These are phyloP conservation scores for Trichocladium uniseriatum DNA, from an alignment of 495 filamentous ascomycete species.

Conservation along the genomic window DNA sequence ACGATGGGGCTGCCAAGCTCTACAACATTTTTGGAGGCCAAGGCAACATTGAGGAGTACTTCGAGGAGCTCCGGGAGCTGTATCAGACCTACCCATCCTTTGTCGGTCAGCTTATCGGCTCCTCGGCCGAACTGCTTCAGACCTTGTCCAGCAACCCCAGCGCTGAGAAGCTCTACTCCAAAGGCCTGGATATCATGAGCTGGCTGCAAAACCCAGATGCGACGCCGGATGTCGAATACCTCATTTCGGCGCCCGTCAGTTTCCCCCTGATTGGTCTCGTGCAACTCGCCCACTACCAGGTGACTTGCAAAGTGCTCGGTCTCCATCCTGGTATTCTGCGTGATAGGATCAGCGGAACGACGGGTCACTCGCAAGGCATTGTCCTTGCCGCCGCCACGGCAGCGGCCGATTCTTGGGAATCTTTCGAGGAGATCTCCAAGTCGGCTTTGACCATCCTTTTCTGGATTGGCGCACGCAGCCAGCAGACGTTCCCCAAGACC, in stretches of 20 bases:
- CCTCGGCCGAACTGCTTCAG: slow-evolving; percentile 73
- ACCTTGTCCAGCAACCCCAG: slow-evolving; percentile 74
- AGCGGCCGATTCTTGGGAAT: slow-evolving; percentile 79
- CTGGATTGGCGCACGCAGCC: slow-evolving; percentile 98
- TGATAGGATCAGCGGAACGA: slow-evolving; percentile 73
- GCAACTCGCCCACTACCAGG: slow-evolving; percentile 85
- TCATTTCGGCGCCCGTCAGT: slow-evolving; percentile 94
- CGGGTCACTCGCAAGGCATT: slow-evolving; percentile 94
- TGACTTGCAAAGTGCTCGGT: slow-evolving; percentile 84
- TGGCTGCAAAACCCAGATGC: slow-evolving; percentile 83
- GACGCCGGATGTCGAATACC: slow-evolving; percentile 89
- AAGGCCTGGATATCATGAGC: slow-evolving; percentile 84
- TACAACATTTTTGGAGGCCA: slow-evolving; percentile 98
- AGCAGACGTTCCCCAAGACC: slow-evolving; percentile 91
- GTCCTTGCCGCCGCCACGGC: slow-evolving; percentile 90
- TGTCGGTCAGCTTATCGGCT: slow-evolving; percentile 69
- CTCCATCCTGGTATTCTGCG: slow-evolving; percentile 76
- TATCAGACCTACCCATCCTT: slow-evolving; percentile 86
- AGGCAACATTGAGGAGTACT: slow-evolving; percentile 98
- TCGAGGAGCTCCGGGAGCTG: slow-evolving; percentile 87
- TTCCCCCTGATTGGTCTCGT: slow-evolving; percentile 93
- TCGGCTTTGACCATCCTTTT: slow-evolving; percentile 89
- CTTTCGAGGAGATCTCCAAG: slow-evolving; percentile 66
- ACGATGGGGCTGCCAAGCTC: slow-evolving; percentile 64
- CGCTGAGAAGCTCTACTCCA: slow-evolving; percentile 89